These are phyloP conservation scores for Brassica cretica DNA, from an alignment of 345 rosid genomes.

Conservation along the genomic window DNA sequence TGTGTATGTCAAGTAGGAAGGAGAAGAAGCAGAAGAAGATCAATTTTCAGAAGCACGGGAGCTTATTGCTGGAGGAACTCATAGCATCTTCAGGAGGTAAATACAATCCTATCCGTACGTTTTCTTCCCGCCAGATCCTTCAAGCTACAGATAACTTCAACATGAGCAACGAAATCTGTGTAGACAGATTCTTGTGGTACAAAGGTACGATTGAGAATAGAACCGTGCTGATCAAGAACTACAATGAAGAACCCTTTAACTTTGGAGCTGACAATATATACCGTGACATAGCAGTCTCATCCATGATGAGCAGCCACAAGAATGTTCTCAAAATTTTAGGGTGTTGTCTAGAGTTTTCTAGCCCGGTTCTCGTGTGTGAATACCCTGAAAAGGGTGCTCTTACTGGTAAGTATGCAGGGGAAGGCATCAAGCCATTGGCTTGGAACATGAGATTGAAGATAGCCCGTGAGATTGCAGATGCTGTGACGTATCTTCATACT, in stretches of 20 bases:
- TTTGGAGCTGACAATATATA: slow-evolving; percentile 18
- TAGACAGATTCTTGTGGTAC: slow-evolving; percentile 22
- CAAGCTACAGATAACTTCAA: slow-evolving; percentile 34
- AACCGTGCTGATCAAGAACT: slow-evolving; percentile 26
- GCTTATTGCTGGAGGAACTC: slow-evolving; percentile 31
- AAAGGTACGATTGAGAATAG: slow-evolving; percentile 22
- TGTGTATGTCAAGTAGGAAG: slow-evolving; percentile 10
- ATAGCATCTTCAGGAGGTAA: slow-evolving; percentile 26
- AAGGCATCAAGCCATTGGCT: background rate
- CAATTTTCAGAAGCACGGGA: slow-evolving; percentile 1
- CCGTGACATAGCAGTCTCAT: slow-evolving; percentile 23
- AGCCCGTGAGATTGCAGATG: slow-evolving; percentile 14
- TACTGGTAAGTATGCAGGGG: background rate
- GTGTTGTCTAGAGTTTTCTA: slow-evolving; percentile 27
- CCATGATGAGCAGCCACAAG: slow-evolving; percentile 32
- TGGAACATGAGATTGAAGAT: slow-evolving; percentile 9
- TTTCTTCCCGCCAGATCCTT: slow-evolving; percentile 27
- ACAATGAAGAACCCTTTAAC: background rate
- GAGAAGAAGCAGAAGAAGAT: slow-evolving; percentile 14
- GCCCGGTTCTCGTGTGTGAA: slow-evolving; percentile 26
- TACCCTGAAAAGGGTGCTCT: slow-evolving; percentile 15
- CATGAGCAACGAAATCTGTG: background rate
- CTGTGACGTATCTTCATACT: slow-evolving; percentile 18
- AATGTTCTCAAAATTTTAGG: slow-evolving; percentile 29
- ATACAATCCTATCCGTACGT: slow-evolving; percentile 30